Evolutionary conservation across 129 eudicot species (phyloP), one percentile per base, ranked within the genome.

Genomic region (Rutidosis leptorrhynchoides): DNA sequence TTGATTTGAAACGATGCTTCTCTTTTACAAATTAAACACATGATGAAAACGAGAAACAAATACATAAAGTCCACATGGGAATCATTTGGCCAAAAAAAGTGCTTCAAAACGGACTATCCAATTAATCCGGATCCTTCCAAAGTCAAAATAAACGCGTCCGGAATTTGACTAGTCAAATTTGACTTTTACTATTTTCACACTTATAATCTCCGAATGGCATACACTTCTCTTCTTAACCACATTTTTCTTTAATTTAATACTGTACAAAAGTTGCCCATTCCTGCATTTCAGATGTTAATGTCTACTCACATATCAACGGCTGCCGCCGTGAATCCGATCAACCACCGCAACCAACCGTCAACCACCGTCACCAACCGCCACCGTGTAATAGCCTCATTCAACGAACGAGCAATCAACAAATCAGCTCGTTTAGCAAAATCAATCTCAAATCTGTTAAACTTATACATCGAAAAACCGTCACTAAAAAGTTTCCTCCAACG

Each of bases 371-470:
- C n/a, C 42, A 30, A 27, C 53, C 78, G 24, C 58, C 69, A 15
- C 25, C 70, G 26, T 4, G 28, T 67, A 2, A 70, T 48, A 0
- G 37, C 65, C n/a, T 70, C 80, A 46, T 64, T 74, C 45, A 81
- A 82, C 65, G 78, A 79, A 1, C 26, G 21, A 10, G 59, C 71
- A 30, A 43, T 65, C 27, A 65, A 64, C 51, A 6, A 65, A 45
- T 67, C 86, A 55, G 62, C 72, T 35, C 79, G 83, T 1, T 28
- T 88, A 17, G 89, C 88, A 0, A 77, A 80, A 73, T 77, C 87
- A 16, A 62, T 85, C 30, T 67, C 88, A 0, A 68, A 88, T 42
- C 58, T 79, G 56, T 17, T 82, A n/a, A 79, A 88, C 59, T 74
- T 75, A 17, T 82, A 71, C 43, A 80, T 84, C 52, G 89, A 88